Conservation (phyloP, 257 asterid species). For the Capsicum pubescens region DNA sequence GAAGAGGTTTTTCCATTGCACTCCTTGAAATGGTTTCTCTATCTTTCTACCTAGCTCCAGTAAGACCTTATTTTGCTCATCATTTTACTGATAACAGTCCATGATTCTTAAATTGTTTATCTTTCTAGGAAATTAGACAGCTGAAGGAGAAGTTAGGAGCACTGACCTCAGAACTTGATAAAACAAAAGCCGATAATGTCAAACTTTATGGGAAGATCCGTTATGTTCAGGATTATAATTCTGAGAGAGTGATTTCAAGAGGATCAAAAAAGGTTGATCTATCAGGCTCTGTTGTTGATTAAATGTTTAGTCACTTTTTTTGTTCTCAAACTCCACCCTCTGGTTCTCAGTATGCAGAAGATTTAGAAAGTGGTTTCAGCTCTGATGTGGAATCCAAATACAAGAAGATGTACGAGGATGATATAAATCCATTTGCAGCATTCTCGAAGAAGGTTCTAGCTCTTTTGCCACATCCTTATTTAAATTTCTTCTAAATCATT, state of each 20-base stretch:
- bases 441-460: slow-evolving; percentile 82
- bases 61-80: slow-evolving; percentile 8
- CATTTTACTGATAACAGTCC: slow-evolving; percentile 18
- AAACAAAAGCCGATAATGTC: slow-evolving; percentile 96
- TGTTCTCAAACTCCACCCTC: slow-evolving; percentile 30
- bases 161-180: slow-evolving; percentile 83
- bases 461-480: slow-evolving; percentile 1
- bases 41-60: not conserved
- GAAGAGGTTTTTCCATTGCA: slow-evolving; percentile 70
- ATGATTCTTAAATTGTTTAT: slow-evolving; percentile 33
- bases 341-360: slow-evolving; percentile 81
- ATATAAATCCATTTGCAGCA: slow-evolving; percentile 99
- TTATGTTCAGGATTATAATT: slow-evolving; percentile 95
- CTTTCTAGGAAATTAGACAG: slow-evolving; percentile 83
- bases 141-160: slow-evolving; percentile 87
- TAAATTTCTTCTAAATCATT: not conserved
- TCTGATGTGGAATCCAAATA: slow-evolving; percentile 99
- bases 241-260: slow-evolving; percentile 94
- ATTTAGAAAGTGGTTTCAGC: slow-evolving; percentile 90
- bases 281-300: slow-evolving; percentile 32
- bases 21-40: slow-evolving; percentile 12
- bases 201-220: slow-evolving; percentile 97
- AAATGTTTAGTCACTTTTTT: slow-evolving; percentile 22
- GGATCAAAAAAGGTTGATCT: slow-evolving; percentile 92
- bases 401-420: slow-evolving; percentile 97